Base-by-base conservation (phyloP, 108 stramenopile genomes). In the Cyclostephanos tholiformis region DNA sequence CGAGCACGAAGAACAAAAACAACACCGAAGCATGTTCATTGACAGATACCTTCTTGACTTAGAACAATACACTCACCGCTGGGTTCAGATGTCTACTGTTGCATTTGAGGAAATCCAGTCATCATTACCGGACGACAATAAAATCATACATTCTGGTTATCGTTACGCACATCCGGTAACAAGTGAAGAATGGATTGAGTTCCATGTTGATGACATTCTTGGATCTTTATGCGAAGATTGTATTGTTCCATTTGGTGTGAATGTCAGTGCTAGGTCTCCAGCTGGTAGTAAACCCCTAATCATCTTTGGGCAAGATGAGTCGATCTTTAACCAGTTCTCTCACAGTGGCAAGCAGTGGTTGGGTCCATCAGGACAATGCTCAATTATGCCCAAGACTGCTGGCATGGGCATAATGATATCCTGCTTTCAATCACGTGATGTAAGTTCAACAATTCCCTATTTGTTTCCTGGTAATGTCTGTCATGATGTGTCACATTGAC, bases 221-320 rank as follows among this genome's bases (percentile, higher is more conserved):
- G 8, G 20, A 39, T 39, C 16, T 63, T 16, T 61, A 8, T 32
- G 32, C 14, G 1, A 63, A n/a, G 9, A 39, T 35, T 63, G 26
- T n/a, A 20, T 19, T n/a, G 61, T 63, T 2, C 20, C 26, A 20
- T 32, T 6, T 14, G 61, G 61, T 12, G 61, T 14, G 0, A 63
- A 39, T 39, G 6, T 32, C 12, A 39, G 36, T 32, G 19, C 14
- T n/a, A 39, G 32, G 19, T 10, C 9, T 5, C 41, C 41, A 10
- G 38, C 1, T 3, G 4, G 22, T n/a, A 16, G 39, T 13, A 63
- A 63, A 20, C 61, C 61, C 4, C 7, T 63, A 13, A 63, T 63
- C 12, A 63, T 63, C 13, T 32, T 63, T 16, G 36, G 61, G 3
- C 61, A 63, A 63, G 61, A 63, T 10, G 61, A 63, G 35, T 17